phyloP scores from a whole-genome alignment of 495 filamentous ascomycete genomes.

The Letharia lupina region DNA sequence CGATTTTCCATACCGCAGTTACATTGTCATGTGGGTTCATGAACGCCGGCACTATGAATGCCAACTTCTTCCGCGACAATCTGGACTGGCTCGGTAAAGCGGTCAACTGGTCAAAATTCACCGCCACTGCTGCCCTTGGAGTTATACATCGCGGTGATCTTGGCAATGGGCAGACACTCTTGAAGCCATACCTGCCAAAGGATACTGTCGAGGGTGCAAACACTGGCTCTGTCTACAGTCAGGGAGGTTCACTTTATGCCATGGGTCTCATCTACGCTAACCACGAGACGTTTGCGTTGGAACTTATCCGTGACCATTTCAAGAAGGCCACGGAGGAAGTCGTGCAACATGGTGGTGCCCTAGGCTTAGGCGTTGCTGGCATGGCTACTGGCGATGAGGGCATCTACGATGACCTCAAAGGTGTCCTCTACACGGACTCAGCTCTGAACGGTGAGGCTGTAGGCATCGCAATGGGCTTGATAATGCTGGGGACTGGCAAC shows the following conservation, averaged over 20 bases:
- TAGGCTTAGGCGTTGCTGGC: constrained; percentile 91
- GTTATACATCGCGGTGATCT: constrained; percentile 95
- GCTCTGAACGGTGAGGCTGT: constrained; percentile 96
- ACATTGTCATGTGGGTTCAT: constrained; percentile 98
- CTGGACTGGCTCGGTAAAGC: constrained; percentile 98
- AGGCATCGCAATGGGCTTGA: constrained; percentile 87
- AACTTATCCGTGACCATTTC: constrained; percentile 82
- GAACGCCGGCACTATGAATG: constrained; percentile 97
- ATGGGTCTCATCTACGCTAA: constrained; percentile 97
- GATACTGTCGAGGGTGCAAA: constrained; percentile 51
- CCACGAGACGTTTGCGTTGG: constrained; percentile 85
- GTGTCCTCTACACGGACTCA: constrained; percentile 81
- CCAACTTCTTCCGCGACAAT: constrained; percentile 95
- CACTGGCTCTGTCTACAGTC: constrained; percentile 82
- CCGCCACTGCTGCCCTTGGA: constrained; percentile 90
- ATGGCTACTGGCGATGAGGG: constrained; percentile 91
- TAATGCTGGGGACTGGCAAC: constrained; percentile 95
- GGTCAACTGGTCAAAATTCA: constrained; percentile 99
- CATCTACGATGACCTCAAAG: constrained; percentile 85
- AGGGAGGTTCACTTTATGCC: constrained; percentile 91
- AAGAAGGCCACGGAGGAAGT: constrained; percentile 83
- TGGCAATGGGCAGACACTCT: constrained; percentile 80
- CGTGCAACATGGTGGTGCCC: constrained; percentile 90
- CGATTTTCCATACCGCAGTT: constrained; percentile 95
- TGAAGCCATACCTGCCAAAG: constrained; percentile 89